These are phyloP conservation scores for Phytopythium helicoides DNA, from an alignment of 352 stramenopile genomes.

Conservation along the genomic window DNA sequence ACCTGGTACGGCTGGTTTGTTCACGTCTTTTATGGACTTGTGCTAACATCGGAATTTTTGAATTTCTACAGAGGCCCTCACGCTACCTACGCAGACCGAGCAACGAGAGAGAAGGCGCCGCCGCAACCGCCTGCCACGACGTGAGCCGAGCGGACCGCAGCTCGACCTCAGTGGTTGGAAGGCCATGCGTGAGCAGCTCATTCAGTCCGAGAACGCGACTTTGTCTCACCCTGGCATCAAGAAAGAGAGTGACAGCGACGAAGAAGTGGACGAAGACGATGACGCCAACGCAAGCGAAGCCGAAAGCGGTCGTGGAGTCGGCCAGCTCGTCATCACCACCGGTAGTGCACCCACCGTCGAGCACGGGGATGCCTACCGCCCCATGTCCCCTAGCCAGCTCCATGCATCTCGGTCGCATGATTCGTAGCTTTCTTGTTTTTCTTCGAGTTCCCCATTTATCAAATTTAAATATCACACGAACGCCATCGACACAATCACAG, in stretches of 20 bases:
- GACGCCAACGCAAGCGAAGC: conserved; percentile 12
- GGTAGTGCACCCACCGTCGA: conserved; percentile 17
- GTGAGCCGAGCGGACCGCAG: conserved; percentile 12
- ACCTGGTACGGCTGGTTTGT: conserved; percentile 1
- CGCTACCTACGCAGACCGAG: background rate
- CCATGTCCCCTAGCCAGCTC: conserved; percentile 26
- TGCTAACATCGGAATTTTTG: background rate
- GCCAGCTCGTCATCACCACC: background rate
- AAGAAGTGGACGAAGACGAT: background rate
- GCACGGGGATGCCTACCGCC: conserved; percentile 35
- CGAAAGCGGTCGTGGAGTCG: conserved; percentile 1
- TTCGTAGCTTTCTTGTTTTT: conserved; percentile 13
- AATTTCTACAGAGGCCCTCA: background rate
- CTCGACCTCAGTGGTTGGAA: conserved; percentile 51
- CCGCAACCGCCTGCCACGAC: background rate
- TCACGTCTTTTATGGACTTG: too few species aligned
- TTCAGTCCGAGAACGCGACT: conserved; percentile 22
- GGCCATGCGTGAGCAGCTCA: conserved; percentile 44
- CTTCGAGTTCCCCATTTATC: conserved; percentile 1
- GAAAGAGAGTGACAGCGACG: conserved; percentile 7
- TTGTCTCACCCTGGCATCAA: background rate
- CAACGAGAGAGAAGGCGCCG: background rate
- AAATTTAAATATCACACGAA: background rate
- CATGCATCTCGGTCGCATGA: conserved; percentile 9
- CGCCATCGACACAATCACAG: background rate